A percentile compares a stretch with the other conserved stretches of the same genome.
These are phyloP conservation scores for Dioscorea dumetorum DNA, from an alignment of 106 monocot species.

Conservation along the genomic window DNA sequence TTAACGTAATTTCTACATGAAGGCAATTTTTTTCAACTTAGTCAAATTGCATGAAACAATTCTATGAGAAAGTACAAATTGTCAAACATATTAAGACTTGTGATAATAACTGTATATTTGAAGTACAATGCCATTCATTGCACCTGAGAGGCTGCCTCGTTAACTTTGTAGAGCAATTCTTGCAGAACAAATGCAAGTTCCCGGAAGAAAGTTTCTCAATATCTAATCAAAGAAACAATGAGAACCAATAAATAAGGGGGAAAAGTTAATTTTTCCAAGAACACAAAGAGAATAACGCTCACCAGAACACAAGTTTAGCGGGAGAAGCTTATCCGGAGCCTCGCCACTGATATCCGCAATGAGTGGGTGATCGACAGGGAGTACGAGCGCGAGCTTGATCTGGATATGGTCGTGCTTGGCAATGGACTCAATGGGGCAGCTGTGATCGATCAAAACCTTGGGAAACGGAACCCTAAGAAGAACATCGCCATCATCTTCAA, in stretches of 20 bases:
- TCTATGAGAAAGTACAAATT: background rate
- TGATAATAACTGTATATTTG: no score
- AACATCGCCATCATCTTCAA: slow-evolving; percentile 6
- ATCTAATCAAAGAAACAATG: slow-evolving; percentile 26
- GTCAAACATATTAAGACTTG: background rate
- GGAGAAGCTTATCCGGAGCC: slow-evolving; percentile 6
- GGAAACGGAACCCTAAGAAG: slow-evolving; percentile 43
- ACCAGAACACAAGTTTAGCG: slow-evolving; percentile 38
- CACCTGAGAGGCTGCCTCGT: slow-evolving; percentile 78
- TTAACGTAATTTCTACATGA: no score
- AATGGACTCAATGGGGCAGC: slow-evolving; percentile 10
- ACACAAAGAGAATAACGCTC: background rate
- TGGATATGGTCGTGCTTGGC: slow-evolving; percentile 46
- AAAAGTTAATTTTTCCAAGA: background rate
- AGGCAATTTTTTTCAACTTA: no score
- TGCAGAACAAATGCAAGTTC: slow-evolving; percentile 73
- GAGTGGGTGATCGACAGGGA: slow-evolving; percentile 53
- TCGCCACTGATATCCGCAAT: slow-evolving; percentile 3
- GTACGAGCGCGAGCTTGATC: slow-evolving; percentile 35
- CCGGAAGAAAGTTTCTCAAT: slow-evolving; percentile 44
- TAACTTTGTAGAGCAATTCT: slow-evolving; percentile 59
- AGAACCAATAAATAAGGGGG: background rate
- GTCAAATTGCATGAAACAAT: no score
- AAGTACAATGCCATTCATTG: background rate
- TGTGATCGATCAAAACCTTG: slow-evolving; percentile 49